Base-by-base conservation (phyloP, 495 filamentous ascomycete species). In the Geopyxis carbonaria region DNA sequence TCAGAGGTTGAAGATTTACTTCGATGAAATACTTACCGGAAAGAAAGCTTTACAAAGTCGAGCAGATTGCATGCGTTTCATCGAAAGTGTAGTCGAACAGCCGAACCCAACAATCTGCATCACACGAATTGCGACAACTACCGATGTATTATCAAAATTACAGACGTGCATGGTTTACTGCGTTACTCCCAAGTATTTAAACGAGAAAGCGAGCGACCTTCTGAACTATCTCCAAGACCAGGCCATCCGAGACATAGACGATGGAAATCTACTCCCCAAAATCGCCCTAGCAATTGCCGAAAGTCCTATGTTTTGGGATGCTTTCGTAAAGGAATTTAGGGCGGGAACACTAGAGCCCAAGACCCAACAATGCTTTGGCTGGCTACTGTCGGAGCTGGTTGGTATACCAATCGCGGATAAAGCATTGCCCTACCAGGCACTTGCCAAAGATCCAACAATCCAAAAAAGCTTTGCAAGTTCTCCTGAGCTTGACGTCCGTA, bases 241-340 rank as follows among this genome's bases (percentile, higher is more conserved):
- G 13, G 44, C 29, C n/a, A 38, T 85, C 15, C 72, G 69, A 43
- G 44, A 52, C 3, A 59, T 80, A 2, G 64, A 57, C 24, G 61
- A 64, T 34, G 78, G 77, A 0, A 53, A 64, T 6, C 63, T 75
- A 29, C 59, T 81, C 0, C 56, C 58, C 4, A 56, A 72, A 25
- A 29, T 80, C 20, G 46, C 81, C 4, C 41, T 60, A 6, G 45
- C 52, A 11, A 61, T 80, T 5, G 58, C 68, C 0, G 61, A 75
- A 14, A 76, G 78, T 0, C 71, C 70, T 0, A 64, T 67, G 0
- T 63, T 80, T 20, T 80, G 75, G 75, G 59, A 69, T 31, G 59
- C 64, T 0, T 56, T 78, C 5, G 27, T 70, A 13, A 40, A 61
- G 0, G 47, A 67, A 0, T 66, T 67, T 38, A 45, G 46, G 2